Base-by-base conservation (phyloP, 2,329 filamentous ascomycete genomes). In the Trichoderma sp. region DNA sequence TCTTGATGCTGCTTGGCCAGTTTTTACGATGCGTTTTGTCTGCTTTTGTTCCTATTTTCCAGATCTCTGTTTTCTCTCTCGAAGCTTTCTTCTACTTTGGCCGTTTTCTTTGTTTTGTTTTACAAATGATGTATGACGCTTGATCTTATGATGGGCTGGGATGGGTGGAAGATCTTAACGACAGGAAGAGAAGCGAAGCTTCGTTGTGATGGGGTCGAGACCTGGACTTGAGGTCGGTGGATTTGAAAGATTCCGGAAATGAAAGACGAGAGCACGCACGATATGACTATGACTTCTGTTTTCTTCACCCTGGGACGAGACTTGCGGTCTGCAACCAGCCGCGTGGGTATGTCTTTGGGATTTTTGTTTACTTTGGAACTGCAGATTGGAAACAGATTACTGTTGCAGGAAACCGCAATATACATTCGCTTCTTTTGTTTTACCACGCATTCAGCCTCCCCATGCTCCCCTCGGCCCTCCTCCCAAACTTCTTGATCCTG, bases 401-500 rank as follows among this genome's bases (percentile, higher is more conserved):
- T 39, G 5, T 15, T 17, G 39, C 3, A 48, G 3, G 7, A 21
- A 17, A 19, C 26, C 12, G 7, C 17, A 21, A 39, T 39, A 39
- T 39, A 34, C 9, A 34, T 12, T 30, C 10, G 21, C 30, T 30
- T n/a, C n/a, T 7, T 15, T n/a, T 60, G 21, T 14, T 39, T 14
- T 14, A 60, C 50, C 57, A 58, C 7, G 26, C 24, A 44, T 34
- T 12, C 15, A 48, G 30, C 15, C 52, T 19, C 50, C 34, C 26
- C 24, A 59, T 50, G 3, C 39, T 24, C 1, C 47, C 57, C 19
- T 62, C 63, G 1, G 48, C 59, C 12, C 64, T 63, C 45, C 64
- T 59, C 0, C 78, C 77, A 73, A 83, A 84, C 71, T 75, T 82
- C 77, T 83, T 84, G 10, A 80, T 78, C 71, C 80, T 81, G 30